Conservation (phyloP, 2,329 filamentous ascomycete genomes). For the Ophiostoma sp. region DNA sequence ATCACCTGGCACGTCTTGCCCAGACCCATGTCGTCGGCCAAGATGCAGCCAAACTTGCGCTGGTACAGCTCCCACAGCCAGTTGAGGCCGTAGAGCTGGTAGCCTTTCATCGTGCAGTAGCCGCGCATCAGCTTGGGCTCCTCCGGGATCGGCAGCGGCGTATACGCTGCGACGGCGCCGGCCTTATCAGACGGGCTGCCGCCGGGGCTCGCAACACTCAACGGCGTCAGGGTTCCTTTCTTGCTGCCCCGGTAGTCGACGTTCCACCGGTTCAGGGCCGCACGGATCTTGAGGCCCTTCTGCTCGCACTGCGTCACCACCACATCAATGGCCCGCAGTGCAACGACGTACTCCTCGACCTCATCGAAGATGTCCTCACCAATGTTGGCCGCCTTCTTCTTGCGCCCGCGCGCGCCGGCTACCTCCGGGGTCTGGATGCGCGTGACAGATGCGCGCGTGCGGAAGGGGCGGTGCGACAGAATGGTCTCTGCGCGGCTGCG, state of each 20-base stretch:
- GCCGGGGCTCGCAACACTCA: not conserved
- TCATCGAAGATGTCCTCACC: conserved; percentile 49
- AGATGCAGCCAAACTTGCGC: conserved; percentile 75
- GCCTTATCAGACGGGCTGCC: conserved; percentile 24
- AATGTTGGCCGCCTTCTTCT: conserved; percentile 43
- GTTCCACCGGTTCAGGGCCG: conserved; percentile 44
- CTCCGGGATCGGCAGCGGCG: conserved; percentile 42
- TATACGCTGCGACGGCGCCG: conserved; percentile 32
- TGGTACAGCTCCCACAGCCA: conserved; percentile 85
- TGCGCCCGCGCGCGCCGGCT: conserved; percentile 29
- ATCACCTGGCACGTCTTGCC: conserved; percentile 98
- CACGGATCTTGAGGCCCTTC: conserved; percentile 55
- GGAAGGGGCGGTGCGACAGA: conserved; percentile 70
- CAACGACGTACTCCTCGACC: conserved; percentile 66
- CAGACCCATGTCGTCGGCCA: conserved; percentile 95
- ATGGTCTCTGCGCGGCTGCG: conserved; percentile 64
- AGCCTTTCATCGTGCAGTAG: conserved; percentile 77
- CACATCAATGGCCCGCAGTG: conserved; percentile 76
- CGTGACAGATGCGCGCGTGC: conserved; percentile 58
- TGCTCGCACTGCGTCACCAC: conserved; percentile 71
- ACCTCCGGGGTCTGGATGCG: conserved; percentile 52
- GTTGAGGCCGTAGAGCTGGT: conserved; percentile 89
- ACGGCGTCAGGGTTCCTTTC: conserved; percentile 31
- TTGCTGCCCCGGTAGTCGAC: conserved; percentile 43
- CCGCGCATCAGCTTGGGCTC: conserved; percentile 76